Percentiles rank a stretch among this genome's conserved stretches.
phyloP scores from a whole-genome alignment of 164 flowering plant genomes.

The Stephania japonica region DNA sequence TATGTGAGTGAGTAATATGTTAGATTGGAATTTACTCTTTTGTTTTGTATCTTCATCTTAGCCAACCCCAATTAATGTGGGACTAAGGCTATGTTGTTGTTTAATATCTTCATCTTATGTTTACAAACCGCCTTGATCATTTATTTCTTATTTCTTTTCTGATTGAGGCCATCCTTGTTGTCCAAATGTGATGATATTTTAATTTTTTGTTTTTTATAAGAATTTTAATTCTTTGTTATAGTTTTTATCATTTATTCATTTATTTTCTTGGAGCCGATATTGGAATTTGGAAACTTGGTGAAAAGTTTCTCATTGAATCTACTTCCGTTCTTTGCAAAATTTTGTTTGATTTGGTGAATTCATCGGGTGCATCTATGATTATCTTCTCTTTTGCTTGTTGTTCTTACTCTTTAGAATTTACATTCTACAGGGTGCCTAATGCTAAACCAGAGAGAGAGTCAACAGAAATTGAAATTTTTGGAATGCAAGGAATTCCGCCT shows the following conservation, averaged over 20 bases:
- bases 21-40: neutral
- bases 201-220: neutral
- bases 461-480: conserved; percentile 93
- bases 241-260: neutral
- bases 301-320: neutral
- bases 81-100: no score
- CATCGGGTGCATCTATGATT: no score
- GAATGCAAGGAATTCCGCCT: conserved; percentile 97
- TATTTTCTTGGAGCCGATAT: neutral
- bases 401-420: conserved; percentile 5
- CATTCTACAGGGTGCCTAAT: conserved; percentile 75
- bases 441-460: conserved; percentile 91
- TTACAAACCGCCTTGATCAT: neutral
- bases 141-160: neutral
- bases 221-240: neutral
- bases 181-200: neutral
- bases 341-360: neutral
- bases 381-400: neutral
- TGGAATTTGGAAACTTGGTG: neutral
- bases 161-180: neutral
- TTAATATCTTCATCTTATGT: neutral
- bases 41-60: no score
- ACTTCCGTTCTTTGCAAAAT: neutral
- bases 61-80: no score
- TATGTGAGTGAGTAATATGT: neutral